Base-by-base conservation (phyloP, 2,329 filamentous ascomycete species). In the Scedosporium apiospermum region DNA sequence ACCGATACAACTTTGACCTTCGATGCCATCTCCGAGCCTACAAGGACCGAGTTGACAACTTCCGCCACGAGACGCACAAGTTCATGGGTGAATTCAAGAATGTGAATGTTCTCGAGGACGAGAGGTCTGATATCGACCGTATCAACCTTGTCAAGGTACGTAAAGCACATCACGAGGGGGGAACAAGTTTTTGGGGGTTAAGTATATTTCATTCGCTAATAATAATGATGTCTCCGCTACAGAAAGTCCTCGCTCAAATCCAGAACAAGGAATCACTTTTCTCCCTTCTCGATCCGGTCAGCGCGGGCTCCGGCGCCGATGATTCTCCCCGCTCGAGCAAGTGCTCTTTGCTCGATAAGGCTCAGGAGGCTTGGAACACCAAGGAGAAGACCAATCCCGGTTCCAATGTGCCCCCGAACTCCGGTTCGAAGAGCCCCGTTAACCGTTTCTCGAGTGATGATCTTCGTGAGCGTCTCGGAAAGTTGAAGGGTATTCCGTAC, bases 51-150 rank as follows among this genome's bases (percentile, higher is more conserved):
- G 64, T 70, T 3, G 68, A 68, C 42, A 70, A 69, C 60, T 66
- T 71, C 27, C 65, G 70, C 63, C 67, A 70, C 5, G 65, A 70
- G 14, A 58, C 71, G n/a, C 67, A 69, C 53, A 66, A 65, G 3
- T 63, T 75, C 41, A 67, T 65, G 2, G 60, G 41, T 1, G 71
- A 74, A 60, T 65, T 74, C 61, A 70, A 69, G 64, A 65, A 66
- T 1, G 63, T 73, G n/a, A 41, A 38, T 14, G 16, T 58, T 16
- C 21, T n/a, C 23, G 53, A 58, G 21, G 42, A 49, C 18, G 53
- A 58, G 4, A 38, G n/a, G 9, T 14, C 42, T 5, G 44, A 26
- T 14, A 23, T n/a, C 16, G 61, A 27, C 12, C 21, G 41, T 18
- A 49, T 34, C 14, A 49, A 27, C 9, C 18, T 62, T 26, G 14